Evolutionary conservation across 495 filamentous ascomycete genomes (phyloP).

Genomic region (Xylaria sp.): DNA sequence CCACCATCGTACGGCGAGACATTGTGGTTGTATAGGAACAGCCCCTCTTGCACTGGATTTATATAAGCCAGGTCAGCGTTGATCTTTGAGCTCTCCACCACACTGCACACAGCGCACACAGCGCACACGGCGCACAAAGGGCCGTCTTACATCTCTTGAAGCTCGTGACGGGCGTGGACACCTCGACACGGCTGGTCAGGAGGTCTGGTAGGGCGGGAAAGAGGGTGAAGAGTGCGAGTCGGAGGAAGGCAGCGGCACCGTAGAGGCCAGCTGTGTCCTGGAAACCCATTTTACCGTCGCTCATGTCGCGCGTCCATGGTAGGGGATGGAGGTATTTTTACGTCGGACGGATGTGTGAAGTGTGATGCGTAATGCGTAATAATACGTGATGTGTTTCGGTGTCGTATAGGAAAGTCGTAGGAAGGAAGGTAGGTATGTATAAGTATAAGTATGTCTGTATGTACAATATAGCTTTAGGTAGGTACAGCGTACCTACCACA

Average conservation of each 20-base stretch:
- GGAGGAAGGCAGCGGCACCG: conserved; percentile 74
- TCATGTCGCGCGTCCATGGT: conserved; percentile 66
- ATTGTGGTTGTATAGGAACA: conserved; percentile 95
- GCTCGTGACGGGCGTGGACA: conserved; percentile 95
- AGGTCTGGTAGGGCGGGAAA: conserved; percentile 88
- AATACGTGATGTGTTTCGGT: not conserved
- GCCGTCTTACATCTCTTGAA: conserved; percentile 85
- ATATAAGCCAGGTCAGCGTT: conserved; percentile 8
- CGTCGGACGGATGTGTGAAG: not conserved
- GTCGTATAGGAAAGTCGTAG: not conserved
- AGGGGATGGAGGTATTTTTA: conserved; percentile 47
- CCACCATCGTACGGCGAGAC: conserved; percentile 97
- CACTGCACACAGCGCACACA: not conserved
- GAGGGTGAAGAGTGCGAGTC: conserved; percentile 77
- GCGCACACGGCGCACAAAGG: not conserved
- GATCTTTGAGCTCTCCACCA: too few species aligned
- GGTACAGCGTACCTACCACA: not conserved
- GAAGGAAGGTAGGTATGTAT: too few species aligned
- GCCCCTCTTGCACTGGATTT: conserved; percentile 84
- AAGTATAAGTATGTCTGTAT: too few species aligned
- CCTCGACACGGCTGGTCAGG: conserved; percentile 89
- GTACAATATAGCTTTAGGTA: too few species aligned
- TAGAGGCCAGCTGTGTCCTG: conserved; percentile 77
- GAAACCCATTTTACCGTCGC: conserved; percentile 53
- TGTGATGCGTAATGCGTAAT: not conserved